Base-by-base conservation (phyloP, 768 basidiomycete genomes). In the Sutorius australiensis region DNA sequence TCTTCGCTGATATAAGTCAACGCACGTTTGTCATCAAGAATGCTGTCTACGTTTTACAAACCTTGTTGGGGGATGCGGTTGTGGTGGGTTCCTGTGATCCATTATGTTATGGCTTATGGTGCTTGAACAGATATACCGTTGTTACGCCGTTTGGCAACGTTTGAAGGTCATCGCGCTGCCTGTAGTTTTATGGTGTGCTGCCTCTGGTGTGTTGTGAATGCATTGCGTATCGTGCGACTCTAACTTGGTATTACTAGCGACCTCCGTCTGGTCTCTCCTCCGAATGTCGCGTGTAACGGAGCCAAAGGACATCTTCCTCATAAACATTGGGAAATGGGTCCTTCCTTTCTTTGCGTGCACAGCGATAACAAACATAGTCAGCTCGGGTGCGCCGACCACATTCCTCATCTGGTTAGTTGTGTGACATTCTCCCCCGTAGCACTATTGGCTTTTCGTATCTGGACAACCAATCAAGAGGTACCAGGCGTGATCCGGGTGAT, bases 11-110 rank as follows among this genome's bases (percentile, higher is more conserved):
- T 45, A 47, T 54, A 6, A 61, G 60, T 39, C 60, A 72, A 24
- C 54, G 34, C 17, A 67, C 69, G 1, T 71, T 69, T 46, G 45
- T 72, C 21, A 60, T 67, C 51, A 72, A 72, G 48, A 66, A 48
- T 32, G 51, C 40, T 0, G 52, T 66, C 12, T 71, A 66, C 12
- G 38, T 52, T 36, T n/a, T 67, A n/a, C 66, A 67, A 43, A 65
- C 60, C 1, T 33, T 65, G 11, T 48, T 64, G 16, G 57, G 60
- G 19, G 63, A 64, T 48, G 63, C 52, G 3, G 53, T 65, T 28
- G 33, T 52, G 47, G 60, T 62, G 12, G 6, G 39, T 42, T 21
- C 17, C n/a, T 40, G 31, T 34, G 9, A 10, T 31, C 9, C 5
- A 9, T 50, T 14, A 17, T 24, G 7, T 12, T 38, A 13, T 19